A percentile compares a stretch with the other conserved stretches of the same genome.
phyloP scores from a whole-genome alignment of 2,329 filamentous ascomycete species.

The Davidsoniella eucalypti region DNA sequence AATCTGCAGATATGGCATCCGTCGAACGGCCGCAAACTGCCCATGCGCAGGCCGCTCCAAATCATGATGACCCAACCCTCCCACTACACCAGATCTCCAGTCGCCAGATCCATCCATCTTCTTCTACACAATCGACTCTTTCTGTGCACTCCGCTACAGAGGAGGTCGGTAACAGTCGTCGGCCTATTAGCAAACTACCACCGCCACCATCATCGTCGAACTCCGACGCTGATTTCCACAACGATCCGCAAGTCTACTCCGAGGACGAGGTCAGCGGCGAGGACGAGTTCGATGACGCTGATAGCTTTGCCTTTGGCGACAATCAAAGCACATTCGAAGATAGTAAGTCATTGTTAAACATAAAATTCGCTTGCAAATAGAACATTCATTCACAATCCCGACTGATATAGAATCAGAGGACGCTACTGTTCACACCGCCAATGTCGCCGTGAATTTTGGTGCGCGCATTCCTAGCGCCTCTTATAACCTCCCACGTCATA shows the following conservation, averaged over 20 bases:
- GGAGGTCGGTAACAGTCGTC: no score
- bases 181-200: background rate
- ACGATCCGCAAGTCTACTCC: background rate
- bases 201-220: background rate
- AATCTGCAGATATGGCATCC: no score
- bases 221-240: conserved; percentile 1
- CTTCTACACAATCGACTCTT: no score
- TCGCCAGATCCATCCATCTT: background rate
- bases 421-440: conserved; percentile 1
- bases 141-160: no score
- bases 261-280: background rate
- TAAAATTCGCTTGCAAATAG: no score
- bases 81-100: background rate
- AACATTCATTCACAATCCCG: background rate
- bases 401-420: background rate
- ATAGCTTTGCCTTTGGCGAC: background rate
- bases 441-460: conserved; percentile 9
- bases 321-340: background rate
- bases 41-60: background rate
- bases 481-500: conserved; percentile 5
- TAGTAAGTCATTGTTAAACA: background rate
- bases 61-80: background rate
- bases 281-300: conserved; percentile 1
- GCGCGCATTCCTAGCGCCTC: background rate
- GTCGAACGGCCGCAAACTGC: no score